phyloP scores from a whole-genome alignment of 257 asterid genomes.

The Nicotiana undulata region DNA sequence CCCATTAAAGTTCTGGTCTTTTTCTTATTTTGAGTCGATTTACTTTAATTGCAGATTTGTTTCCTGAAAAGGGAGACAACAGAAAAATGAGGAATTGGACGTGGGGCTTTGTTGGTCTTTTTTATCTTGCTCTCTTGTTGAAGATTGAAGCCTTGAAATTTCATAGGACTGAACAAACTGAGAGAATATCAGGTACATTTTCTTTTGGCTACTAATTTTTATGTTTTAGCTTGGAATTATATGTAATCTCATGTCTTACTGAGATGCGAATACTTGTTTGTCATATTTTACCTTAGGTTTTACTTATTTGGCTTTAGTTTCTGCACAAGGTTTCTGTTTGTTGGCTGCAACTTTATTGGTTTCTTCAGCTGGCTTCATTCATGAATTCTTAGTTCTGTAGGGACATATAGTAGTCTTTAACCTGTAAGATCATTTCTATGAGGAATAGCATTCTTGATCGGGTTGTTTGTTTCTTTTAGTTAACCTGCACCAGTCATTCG shows the following conservation, averaged over 20 bases:
- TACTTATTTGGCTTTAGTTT: neutral
- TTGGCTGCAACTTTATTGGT: neutral
- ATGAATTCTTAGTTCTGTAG: neutral
- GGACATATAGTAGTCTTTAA: neutral
- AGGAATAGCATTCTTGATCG: neutral
- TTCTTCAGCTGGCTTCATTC: neutral
- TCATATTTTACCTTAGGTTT: neutral
- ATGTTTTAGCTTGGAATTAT: neutral
- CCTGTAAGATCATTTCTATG: neutral
- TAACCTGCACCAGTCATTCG: neutral
- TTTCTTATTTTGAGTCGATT: neutral
- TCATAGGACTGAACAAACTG: slow-evolving; percentile 30
- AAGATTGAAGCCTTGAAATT: slow-evolving; percentile 31
- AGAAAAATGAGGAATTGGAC: slow-evolving; percentile 19
- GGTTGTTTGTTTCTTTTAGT: neutral
- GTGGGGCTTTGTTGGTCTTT: slow-evolving; percentile 13
- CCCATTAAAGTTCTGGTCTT: slow-evolving; percentile 12
- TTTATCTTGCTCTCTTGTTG: slow-evolving; percentile 12
- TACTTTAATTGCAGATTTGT: neutral
- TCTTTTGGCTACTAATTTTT: neutral
- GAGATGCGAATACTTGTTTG: neutral
- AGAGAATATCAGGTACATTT: slow-evolving; percentile 34
- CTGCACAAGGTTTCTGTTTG: neutral
- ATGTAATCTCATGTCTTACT: neutral
- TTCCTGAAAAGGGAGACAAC: neutral